phyloP scores from a whole-genome alignment of 23 red algal species.

The Gracilaria domingensis region DNA sequence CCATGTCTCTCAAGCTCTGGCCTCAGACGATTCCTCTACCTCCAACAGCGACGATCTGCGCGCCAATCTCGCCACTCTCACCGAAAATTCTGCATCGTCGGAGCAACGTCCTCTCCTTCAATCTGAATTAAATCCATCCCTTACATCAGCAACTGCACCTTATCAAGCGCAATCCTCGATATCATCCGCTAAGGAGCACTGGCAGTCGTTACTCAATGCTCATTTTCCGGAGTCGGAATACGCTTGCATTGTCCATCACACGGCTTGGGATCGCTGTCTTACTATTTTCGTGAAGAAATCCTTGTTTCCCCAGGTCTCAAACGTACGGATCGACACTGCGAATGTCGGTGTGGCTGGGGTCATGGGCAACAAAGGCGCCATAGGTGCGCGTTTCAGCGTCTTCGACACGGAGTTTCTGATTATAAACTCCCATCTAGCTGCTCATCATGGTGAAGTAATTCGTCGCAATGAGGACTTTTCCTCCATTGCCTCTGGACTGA shows the following conservation, averaged over 20 bases:
- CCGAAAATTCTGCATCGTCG: background rate
- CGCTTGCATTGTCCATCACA: conserved; percentile 35
- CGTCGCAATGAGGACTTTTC: conserved; percentile 60
- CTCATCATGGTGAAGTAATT: conserved; percentile 61
- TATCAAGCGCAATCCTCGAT: background rate
- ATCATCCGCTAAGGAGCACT: conserved; percentile 56
- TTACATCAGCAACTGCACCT: background rate
- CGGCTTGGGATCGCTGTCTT: conserved; percentile 49
- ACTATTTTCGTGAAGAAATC: conserved; percentile 34
- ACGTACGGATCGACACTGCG: conserved; percentile 41
- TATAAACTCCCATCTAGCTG: conserved; percentile 77
- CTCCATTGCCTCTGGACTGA: conserved; percentile 41
- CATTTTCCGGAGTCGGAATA: conserved; percentile 67
- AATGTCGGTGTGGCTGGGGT: conserved; percentile 60
- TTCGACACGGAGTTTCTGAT: conserved; percentile 77
- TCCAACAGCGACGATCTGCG: conserved; percentile 6
- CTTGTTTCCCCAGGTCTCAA: conserved; percentile 15
- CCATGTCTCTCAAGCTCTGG: conserved; percentile 54
- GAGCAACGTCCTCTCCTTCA: background rate
- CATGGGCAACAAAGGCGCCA: conserved; percentile 81
- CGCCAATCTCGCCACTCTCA: background rate
- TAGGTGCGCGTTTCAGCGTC: conserved; percentile 63
- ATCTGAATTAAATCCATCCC: conserved; percentile 5
- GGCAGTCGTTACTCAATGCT: conserved; percentile 40
- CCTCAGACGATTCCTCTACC: conserved; percentile 64